These are phyloP conservation scores for Sergeia podlipaevii DNA, from an alignment of 208 protist genomes.

Conservation along the genomic window DNA sequence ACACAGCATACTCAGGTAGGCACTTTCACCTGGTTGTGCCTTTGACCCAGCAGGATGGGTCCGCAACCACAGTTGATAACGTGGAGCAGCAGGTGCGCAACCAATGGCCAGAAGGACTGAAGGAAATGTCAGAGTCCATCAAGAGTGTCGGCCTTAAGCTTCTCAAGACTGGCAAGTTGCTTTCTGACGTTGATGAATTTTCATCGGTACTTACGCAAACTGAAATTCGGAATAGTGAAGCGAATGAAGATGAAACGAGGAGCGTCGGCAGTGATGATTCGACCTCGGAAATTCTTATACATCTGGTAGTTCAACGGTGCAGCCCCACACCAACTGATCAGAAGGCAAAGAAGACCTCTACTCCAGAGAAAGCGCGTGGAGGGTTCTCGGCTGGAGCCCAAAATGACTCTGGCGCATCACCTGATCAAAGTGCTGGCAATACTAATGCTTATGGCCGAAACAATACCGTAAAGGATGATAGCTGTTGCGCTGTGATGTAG, in stretches of 20 bases:
- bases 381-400: too few species aligned
- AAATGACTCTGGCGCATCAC: conserved; percentile 7
- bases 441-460: neutral
- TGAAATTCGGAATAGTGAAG: conserved; percentile 27
- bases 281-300: conserved; percentile 40
- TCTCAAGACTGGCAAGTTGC: conserved; percentile 58
- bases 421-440: neutral
- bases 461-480: conserved; percentile 21
- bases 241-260: conserved; percentile 6
- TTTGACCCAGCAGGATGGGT: conserved; percentile 31
- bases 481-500: conserved; percentile 51
- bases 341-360: conserved; percentile 10
- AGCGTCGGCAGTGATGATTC: conserved; percentile 17
- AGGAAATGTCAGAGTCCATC: conserved; percentile 43
- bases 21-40: conserved; percentile 55
- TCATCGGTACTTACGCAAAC: conserved; percentile 23
- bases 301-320: conserved; percentile 52
- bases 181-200: conserved; percentile 33
- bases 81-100: conserved; percentile 44
- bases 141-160: conserved; percentile 34
- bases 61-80: conserved; percentile 30
- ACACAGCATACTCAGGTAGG: conserved; percentile 45
- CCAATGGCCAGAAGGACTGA: conserved; percentile 58
- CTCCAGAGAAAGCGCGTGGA: too few species aligned
- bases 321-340: conserved; percentile 2